These are phyloP conservation scores for Rheum nobile DNA, from an alignment of 148 eudicot genomes.

Conservation along the genomic window DNA sequence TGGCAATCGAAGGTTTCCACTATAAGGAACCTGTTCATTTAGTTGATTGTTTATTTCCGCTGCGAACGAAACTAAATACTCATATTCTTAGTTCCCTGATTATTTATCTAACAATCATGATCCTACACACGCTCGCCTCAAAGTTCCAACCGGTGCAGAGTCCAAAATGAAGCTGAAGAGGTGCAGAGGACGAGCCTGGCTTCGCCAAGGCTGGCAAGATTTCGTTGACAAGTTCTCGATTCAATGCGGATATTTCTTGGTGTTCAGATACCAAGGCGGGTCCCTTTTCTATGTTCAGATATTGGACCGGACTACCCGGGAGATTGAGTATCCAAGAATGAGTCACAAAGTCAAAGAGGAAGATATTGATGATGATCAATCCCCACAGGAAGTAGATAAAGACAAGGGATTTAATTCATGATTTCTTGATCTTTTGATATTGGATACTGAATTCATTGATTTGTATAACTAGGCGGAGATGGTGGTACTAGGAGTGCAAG, in stretches of 20 bases:
- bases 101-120: too few species aligned
- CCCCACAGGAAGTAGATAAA: neutral
- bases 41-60: too few species aligned
- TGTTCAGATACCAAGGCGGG: neutral
- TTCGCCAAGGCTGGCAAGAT: neutral
- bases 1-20: too few species aligned
- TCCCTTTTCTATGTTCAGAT: neutral
- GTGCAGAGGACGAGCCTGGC: neutral
- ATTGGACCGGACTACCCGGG: neutral
- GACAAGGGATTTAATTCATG: neutral
- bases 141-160: neutral
- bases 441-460: neutral
- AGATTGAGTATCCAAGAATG: neutral
- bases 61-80: too few species aligned
- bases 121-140: neutral
- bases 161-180: neutral
- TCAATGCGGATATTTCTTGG: neutral
- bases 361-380: neutral
- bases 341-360: neutral
- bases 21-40: too few species aligned
- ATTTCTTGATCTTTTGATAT: neutral
- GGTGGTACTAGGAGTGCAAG: neutral
- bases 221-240: neutral
- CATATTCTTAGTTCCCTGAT: too few species aligned
- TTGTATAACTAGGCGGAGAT: neutral